A percentile compares a stretch with the other conserved stretches of the same genome.
phyloP scores from a whole-genome alignment of 768 basidiomycete genomes.

The Lentinula guzmanii region DNA sequence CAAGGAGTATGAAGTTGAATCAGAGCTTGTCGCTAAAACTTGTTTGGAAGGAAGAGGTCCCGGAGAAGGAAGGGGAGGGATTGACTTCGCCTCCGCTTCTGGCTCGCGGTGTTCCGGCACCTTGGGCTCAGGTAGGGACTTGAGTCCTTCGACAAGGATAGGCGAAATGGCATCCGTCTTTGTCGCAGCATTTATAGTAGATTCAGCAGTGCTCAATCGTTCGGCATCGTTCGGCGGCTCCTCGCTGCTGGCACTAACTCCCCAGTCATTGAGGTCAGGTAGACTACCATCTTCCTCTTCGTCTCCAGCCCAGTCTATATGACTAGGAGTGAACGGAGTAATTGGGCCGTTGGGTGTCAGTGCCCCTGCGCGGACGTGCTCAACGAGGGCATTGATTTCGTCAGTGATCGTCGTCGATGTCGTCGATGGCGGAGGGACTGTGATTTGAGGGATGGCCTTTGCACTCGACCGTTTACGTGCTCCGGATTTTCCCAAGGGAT shows the following conservation, averaged over 20 bases:
- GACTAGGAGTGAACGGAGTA: conserved; percentile 56
- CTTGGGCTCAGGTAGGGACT: conserved; percentile 47
- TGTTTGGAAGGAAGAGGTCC: conserved; percentile 8
- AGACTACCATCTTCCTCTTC: conserved; percentile 81
- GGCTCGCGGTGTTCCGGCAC: conserved; percentile 10
- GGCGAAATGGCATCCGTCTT: conserved; percentile 54
- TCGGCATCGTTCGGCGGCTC: not conserved
- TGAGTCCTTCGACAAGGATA: conserved; percentile 58
- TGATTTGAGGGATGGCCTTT: conserved; percentile 30
- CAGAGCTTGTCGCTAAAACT: not conserved
- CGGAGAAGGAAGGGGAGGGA: not conserved
- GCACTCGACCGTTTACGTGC: conserved; percentile 41
- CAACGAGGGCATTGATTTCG: conserved; percentile 72
- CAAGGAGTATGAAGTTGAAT: conserved; percentile 13
- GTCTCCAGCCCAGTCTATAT: conserved; percentile 87
- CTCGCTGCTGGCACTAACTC: conserved; percentile 41
- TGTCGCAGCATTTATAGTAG: conserved; percentile 7
- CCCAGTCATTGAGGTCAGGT: conserved; percentile 86
- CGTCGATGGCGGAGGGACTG: conserved; percentile 46
- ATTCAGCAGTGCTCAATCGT: not conserved
- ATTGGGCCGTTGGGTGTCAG: conserved; percentile 63
- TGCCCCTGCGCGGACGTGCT: conserved; percentile 67
- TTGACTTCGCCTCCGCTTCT: conserved; percentile 2
- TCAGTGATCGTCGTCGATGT: conserved; percentile 11
- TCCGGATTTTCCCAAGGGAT: conserved; percentile 31